Evolutionary conservation across 1,284 basidiomycete species (phyloP), one percentile per base, ranked within the genome.

Genomic region (Pholiota adiposa): DNA sequence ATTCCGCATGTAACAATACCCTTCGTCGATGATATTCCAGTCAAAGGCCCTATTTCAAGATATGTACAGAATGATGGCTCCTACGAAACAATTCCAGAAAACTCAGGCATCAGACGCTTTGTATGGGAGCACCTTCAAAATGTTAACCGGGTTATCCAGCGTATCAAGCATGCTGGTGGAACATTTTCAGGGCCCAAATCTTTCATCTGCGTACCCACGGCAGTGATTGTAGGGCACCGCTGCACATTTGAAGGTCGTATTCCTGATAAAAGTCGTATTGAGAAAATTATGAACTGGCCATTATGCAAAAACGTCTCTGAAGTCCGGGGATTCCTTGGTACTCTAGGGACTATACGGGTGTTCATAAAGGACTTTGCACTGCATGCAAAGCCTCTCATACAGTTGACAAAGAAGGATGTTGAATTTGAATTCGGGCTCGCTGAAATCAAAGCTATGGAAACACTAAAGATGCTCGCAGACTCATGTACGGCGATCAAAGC

Each of bases 51-150:
- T 6, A 14, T 12, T 1, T 68, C 68, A 1, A 59, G 57, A 21
- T 75, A 75, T 50, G 63, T 61, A 23, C 58, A 66, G 34, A 9
- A 25, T 3, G 62, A 69, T 31, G 75, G 74, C 1, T 27, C 50
- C 0, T 71, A 63, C 4, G 72, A 74, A 40, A 58, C 54, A 1
- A 58, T 75, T 0, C 29, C 60, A 11, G 70, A 68, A 18, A 75
- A 77, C 50, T 64, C 66, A 16, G 69, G 67, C 3, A 73, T 77
- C 8, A 53, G 71, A 16, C 33, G 69, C 1, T 77, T 75, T 52
- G 63, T 77, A 0, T 77, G 69, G 70, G 73, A 77, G 65, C 73
- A 77, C 61, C 59, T 68, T 0, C 5, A 60, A 1, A 70, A 75
- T 63, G 69, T 75, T 1, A 63, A 70, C 27, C 43, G 67, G 4